Evolutionary conservation across 2,329 filamentous ascomycete species (phyloP), one percentile per base, ranked within the genome.

Genomic region (Reticulascus tulasneorum): DNA sequence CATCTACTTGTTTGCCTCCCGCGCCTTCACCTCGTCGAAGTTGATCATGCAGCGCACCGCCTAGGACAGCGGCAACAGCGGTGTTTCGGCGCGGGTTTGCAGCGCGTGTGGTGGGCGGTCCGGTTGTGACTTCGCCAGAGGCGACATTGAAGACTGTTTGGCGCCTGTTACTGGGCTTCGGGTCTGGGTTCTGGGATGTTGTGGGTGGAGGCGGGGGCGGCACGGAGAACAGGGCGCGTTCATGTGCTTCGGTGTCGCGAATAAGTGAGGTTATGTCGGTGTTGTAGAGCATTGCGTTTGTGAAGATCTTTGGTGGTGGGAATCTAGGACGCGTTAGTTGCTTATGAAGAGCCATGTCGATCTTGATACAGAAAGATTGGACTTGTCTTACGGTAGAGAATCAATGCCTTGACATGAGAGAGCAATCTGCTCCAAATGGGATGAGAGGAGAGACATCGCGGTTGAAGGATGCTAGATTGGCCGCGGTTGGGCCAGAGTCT

Each of bases 211-310:
- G 72, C 1, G 85, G 78, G 0, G 86, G 80, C 1, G 91, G 89
- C 1, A 95, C 82, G 23, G 91, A 94, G 68, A 97, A 98, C 13
- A 98, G 79, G 7, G 91, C 91, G 53, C 90, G 84, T 61, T 98
- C 93, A 64, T 97, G 91, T 16, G 84, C 68, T 62, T 98, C 93
- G 4, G 91, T 96, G 59, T 98, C 93, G 42, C 93, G 86, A 53
- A 98, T 96, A 30, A 98, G 70, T 10, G 86, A 79, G 5, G 93
- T 97, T 50, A 98, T 97, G 60, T 98, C 93, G 60, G 90, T 83
- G 48, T 82, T 82, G 38, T 84, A 82, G 31, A 97, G 80, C 24
- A 98, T 75, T 22, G 93, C 89, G 59, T 94, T 96, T 49, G 90
- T 93, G 66, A 97, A 98, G 54, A 93, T 89, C 53, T 87, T 94